Evolutionary conservation across 345 rosid species (phyloP), one percentile per base, ranked within the genome.

Genomic region (Eucalyptus marginata): DNA sequence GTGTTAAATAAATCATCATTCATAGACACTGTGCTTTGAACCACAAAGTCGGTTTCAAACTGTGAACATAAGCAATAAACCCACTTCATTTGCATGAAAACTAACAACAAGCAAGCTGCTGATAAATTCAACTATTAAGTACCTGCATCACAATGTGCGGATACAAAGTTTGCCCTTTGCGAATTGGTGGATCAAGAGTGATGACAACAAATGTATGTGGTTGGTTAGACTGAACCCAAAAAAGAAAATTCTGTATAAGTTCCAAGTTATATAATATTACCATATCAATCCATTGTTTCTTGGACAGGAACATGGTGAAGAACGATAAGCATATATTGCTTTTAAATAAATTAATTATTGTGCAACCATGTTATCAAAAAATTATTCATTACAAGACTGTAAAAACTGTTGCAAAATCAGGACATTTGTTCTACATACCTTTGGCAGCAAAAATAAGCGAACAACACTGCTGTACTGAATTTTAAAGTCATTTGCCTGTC

Each of bases 401-500:
- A 36, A 18, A 71, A 71, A 71, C 8, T 10, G 47, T 76, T 36
- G 83, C 83, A 36, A 40, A 76, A 36, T 76, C 83, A 76, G 83
- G 27, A 36, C 47, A 76, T 10, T 18, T 36, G 25, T 47, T 86
- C 47, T 84, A 68, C 80, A 79, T 87, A 97, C 99, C 99, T 96
- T 98, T 22, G 99, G 99, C 85, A 98, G 99, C 91, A 98, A 93
- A 93, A 98, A 98, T 88, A 98, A 90, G 58, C 99, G 98, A 90
- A 98, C 98, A 90, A 97, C 99, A 87, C 99, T 98, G 93, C 99
- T 97, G 90, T 97, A 97, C 93, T 98, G 99, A 91, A 98, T 97
- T 93, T 98, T 97, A 93, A 98, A 98, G 93, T 98, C 99, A 91
- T 98, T 98, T 88, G 99, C 99, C 94, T 96, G 99, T 87, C 99